phyloP scores from a whole-genome alignment of 2,329 filamentous ascomycete genomes.

The Graphilbum sp. region DNA sequence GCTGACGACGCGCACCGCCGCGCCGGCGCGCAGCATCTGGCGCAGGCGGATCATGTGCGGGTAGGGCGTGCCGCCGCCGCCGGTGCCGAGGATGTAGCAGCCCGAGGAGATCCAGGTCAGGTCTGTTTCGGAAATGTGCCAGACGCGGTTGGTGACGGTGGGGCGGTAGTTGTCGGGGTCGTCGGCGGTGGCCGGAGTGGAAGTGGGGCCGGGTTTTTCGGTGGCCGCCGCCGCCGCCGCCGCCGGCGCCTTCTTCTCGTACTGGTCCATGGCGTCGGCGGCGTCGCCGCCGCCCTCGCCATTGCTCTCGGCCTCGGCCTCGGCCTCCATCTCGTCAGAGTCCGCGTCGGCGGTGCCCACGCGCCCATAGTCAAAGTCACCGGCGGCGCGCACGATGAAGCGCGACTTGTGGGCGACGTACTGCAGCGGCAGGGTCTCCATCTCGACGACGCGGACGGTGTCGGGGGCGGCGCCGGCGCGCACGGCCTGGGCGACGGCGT shows the following conservation, averaged over 20 bases:
- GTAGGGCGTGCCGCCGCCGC: constrained; percentile 41
- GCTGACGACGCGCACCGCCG: constrained; percentile 32
- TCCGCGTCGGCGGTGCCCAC: too few relatives aligned
- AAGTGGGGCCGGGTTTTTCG: not conserved
- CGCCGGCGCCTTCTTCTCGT: constrained; percentile 10
- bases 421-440: constrained; percentile 37
- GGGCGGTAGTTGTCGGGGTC: constrained; percentile 29
- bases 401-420: constrained; percentile 35
- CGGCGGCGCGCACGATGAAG: constrained; percentile 42
- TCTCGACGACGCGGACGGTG: constrained; percentile 31
- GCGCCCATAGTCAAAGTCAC: constrained; percentile 32
- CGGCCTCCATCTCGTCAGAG: too few relatives aligned
- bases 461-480: constrained; percentile 26
- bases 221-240: constrained; percentile 2
- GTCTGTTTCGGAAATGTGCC: constrained; percentile 42
- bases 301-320: not conserved
- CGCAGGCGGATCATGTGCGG: constrained; percentile 32
- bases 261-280: constrained; percentile 11
- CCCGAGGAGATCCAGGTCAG: constrained; percentile 39
- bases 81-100: constrained; percentile 45
- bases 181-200: not conserved
- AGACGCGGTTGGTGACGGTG: constrained; percentile 30
- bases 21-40: constrained; percentile 31
- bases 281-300: not conserved
- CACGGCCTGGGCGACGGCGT: constrained; percentile 27